phyloP scores from a whole-genome alignment of 2,329 filamentous ascomycete species.

The Ophiostoma himal-ulmi region DNA sequence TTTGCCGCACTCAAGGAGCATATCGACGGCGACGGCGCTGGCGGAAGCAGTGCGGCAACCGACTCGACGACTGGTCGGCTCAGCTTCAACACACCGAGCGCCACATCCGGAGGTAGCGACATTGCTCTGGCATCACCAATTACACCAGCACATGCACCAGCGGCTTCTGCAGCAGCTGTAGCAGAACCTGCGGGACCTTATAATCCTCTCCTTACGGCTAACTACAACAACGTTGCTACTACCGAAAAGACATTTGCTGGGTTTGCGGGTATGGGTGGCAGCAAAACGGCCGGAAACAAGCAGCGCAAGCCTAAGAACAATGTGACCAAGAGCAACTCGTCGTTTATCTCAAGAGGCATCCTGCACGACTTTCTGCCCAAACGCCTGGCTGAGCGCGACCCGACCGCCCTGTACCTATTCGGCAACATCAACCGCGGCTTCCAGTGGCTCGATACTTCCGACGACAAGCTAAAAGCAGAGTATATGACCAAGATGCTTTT shows the following conservation, averaged over 20 bases:
- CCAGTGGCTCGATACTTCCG: constrained; percentile 89
- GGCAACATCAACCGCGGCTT: constrained; percentile 93
- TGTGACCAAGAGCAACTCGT: constrained; percentile 96
- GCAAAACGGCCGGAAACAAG: constrained; percentile 67
- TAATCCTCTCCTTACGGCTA: constrained; percentile 31
- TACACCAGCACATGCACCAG: constrained; percentile 36
- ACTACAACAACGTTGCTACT: constrained; percentile 30
- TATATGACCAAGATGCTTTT: constrained; percentile 94
- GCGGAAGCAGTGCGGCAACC: background rate
- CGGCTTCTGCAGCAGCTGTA: background rate
- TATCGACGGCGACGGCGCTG: constrained; percentile 21
- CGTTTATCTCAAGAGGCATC: constrained; percentile 95
- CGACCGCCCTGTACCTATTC: constrained; percentile 81
- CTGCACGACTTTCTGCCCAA: constrained; percentile 76
- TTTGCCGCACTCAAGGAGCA: constrained; percentile 24
- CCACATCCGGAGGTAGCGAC: constrained; percentile 23
- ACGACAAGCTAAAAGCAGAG: constrained; percentile 69
- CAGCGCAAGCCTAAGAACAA: constrained; percentile 88
- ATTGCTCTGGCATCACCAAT: constrained; percentile 46
- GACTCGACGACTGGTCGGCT: constrained; percentile 24
- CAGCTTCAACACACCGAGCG: constrained; percentile 25
- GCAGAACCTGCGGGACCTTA: background rate
- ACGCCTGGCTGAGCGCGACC: constrained; percentile 69
- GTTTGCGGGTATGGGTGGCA: constrained; percentile 56
- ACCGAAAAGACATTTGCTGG: constrained; percentile 71